These are phyloP conservation scores for Suillus brevipes DNA, from an alignment of 768 basidiomycete species.

Conservation along the genomic window DNA sequence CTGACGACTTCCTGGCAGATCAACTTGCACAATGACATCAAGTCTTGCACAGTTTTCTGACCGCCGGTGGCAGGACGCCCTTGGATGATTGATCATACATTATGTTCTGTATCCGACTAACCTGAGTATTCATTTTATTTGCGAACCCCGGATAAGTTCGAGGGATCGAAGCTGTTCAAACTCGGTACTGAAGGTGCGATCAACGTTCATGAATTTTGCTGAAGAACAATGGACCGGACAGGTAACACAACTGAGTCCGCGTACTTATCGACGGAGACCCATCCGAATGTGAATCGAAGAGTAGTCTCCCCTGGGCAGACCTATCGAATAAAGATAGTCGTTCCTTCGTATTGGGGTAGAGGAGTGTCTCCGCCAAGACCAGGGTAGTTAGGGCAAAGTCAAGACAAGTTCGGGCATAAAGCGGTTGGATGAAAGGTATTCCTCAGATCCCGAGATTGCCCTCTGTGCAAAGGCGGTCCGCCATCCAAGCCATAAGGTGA, in stretches of 20 bases:
- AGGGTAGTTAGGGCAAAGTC: not conserved
- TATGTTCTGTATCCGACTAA: not conserved
- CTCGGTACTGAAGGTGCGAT: not conserved
- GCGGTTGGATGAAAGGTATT: not conserved
- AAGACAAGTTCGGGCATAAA: not conserved
- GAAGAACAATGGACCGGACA: not conserved
- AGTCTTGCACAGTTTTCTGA: slow-evolving; percentile 97
- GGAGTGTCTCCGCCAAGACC: not conserved
- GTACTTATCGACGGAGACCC: not conserved
- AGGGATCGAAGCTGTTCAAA: not conserved
- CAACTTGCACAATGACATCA: slow-evolving; percentile 92
- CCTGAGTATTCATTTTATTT: not conserved
- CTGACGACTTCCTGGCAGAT: slow-evolving; percentile 67
- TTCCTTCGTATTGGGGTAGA: not conserved
- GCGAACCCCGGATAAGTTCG: not conserved
- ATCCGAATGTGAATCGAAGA: not conserved
- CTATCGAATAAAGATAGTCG: not conserved
- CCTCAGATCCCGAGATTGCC: not conserved
- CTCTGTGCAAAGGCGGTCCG: not conserved
- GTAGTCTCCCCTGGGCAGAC: not conserved
- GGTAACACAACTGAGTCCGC: not conserved
- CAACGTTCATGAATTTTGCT: not conserved
- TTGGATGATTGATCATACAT: slow-evolving; percentile 67
- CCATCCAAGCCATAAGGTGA: not conserved
- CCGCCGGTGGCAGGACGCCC: slow-evolving; percentile 82